These are phyloP conservation scores for Silene uniflora DNA, from an alignment of 148 eudicot genomes.

Conservation along the genomic window DNA sequence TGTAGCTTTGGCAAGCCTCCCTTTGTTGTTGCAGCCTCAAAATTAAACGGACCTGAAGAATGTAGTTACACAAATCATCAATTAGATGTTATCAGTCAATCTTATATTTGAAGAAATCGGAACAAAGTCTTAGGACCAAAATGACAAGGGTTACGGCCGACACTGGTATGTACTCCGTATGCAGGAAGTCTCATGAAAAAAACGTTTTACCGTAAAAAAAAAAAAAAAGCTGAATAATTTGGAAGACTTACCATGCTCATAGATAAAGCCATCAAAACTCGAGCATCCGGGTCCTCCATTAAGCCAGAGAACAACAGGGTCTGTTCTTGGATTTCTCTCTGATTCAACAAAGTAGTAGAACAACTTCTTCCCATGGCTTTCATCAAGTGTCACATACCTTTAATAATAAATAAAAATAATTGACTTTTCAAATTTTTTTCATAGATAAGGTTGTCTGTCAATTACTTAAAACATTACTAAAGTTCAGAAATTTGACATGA, in stretches of 20 bases:
- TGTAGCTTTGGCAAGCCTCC: conserved; percentile 64
- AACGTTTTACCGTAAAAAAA: too few species aligned
- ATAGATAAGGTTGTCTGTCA: too few species aligned
- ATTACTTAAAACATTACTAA: too few species aligned
- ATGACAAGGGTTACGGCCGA: too few species aligned
- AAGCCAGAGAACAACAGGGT: conserved; percentile 54
- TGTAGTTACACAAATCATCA: too few species aligned
- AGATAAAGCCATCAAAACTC: conserved; percentile 51
- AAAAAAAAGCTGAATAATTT: too few species aligned
- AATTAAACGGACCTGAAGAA: conserved; percentile 81
- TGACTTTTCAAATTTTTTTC: not conserved
- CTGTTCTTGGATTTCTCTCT: conserved; percentile 36
- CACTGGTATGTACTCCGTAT: too few species aligned
- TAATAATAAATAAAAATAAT: not conserved
- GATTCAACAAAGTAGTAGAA: conserved; percentile 60
- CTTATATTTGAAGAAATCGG: not conserved
- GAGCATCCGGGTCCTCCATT: conserved; percentile 60
- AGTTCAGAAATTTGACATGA: too few species aligned
- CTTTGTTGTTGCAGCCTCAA: conserved; percentile 49
- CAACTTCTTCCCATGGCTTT: conserved; percentile 66
- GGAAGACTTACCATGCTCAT: conserved; percentile 66
- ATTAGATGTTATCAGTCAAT: too few species aligned
- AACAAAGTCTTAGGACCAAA: too few species aligned
- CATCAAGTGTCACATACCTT: conserved; percentile 82
- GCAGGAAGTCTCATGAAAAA: too few species aligned